These are phyloP conservation scores for Symbiotaphrina buchneri DNA, from an alignment of 495 filamentous ascomycete species.

Conservation along the genomic window DNA sequence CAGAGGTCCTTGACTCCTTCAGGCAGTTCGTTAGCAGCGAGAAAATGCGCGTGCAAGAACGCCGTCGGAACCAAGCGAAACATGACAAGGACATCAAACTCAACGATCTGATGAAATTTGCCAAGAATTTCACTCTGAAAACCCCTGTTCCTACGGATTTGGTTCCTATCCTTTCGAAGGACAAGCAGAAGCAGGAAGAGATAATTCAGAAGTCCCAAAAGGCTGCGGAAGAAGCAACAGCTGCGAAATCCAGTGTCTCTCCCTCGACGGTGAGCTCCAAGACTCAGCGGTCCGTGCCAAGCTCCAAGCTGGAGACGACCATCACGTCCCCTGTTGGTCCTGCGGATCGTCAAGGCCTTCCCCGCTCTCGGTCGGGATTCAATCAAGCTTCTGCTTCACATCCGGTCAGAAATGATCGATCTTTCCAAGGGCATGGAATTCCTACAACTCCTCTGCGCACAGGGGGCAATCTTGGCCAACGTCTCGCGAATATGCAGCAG, in stretches of 20 bases:
- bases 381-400: not conserved
- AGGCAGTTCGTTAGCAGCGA: slow-evolving; percentile 61
- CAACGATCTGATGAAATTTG: slow-evolving; percentile 87
- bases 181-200: slow-evolving; percentile 71
- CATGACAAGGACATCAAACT: slow-evolving; percentile 74
- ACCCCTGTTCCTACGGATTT: slow-evolving; percentile 83
- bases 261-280: slow-evolving; percentile 11
- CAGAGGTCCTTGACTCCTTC: slow-evolving; percentile 56
- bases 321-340: not conserved
- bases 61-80: slow-evolving; percentile 39
- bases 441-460: not conserved
- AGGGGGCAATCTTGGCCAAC: slow-evolving; percentile 24
- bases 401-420: slow-evolving; percentile 1
- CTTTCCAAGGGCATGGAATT: not conserved
- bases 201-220: slow-evolving; percentile 76
- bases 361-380: not conserved
- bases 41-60: slow-evolving; percentile 47
- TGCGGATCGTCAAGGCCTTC: not conserved
- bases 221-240: slow-evolving; percentile 26
- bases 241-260: slow-evolving; percentile 9
- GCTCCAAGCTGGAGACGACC: slow-evolving; percentile 6
- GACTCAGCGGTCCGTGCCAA: slow-evolving; percentile 7
- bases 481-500: slow-evolving; percentile 29
- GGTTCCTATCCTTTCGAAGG: slow-evolving; percentile 88
- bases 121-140: slow-evolving; percentile 74